A percentile compares a stretch with the other conserved stretches of the same genome.
Evolutionary conservation across 1,284 basidiomycete genomes (phyloP).

Genomic region (Moesziomyces sp.): DNA sequence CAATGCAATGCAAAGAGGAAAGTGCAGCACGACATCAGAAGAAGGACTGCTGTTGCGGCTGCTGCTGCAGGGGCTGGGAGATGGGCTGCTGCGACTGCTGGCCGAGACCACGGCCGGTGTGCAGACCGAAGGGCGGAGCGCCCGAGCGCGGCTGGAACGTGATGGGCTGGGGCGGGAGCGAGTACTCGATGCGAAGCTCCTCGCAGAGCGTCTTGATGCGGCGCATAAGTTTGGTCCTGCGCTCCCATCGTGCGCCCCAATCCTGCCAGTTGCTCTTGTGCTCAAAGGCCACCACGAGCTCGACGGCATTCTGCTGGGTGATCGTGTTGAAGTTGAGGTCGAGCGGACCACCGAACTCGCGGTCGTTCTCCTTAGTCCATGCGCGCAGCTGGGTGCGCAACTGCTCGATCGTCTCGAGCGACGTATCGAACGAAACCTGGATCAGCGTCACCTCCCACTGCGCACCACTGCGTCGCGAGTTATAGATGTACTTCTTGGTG

Average conservation of each 20-base stretch:
- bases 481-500: conserved; percentile 79
- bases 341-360: conserved; percentile 69
- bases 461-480: conserved; percentile 52
- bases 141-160: conserved; percentile 54
- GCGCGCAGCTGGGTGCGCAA: conserved; percentile 74
- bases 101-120: conserved; percentile 1
- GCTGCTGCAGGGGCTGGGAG: neutral
- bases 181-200: conserved; percentile 53
- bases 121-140: conserved; percentile 43
- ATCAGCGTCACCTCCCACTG: conserved; percentile 80
- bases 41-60: conserved; percentile 6
- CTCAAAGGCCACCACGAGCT: conserved; percentile 75
- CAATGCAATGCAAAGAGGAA: neutral
- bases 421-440: conserved; percentile 65
- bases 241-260: conserved; percentile 78
- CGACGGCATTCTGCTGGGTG: conserved; percentile 62
- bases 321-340: conserved; percentile 67
- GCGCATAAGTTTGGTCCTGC: conserved; percentile 63
- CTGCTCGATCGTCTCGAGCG: conserved; percentile 73
- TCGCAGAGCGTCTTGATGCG: conserved; percentile 55
- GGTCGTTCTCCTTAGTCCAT: conserved; percentile 76
- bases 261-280: conserved; percentile 87
- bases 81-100: conserved; percentile 2
- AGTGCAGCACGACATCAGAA: conserved; percentile 4
- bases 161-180: conserved; percentile 61